Base-by-base conservation (phyloP, 352 stramenopile species). In the Phytopythium cucurbitacearum region DNA sequence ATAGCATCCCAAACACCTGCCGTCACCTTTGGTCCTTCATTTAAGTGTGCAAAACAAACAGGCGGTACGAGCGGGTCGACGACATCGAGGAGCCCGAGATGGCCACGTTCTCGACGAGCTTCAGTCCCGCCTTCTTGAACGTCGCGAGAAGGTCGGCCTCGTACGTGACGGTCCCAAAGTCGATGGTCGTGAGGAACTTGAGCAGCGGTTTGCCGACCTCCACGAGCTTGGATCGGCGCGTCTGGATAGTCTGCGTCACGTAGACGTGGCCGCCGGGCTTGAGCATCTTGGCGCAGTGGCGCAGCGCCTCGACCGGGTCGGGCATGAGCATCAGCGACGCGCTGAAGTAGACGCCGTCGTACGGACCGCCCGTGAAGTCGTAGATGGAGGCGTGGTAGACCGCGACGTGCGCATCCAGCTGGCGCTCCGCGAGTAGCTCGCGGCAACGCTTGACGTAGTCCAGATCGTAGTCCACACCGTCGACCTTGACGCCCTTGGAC, bases 221-320 rank as follows among this genome's bases (percentile, higher is more conserved):
- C 40, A 83, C 72, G 47, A 91, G 43, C 59, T 66, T 76, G 41
- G 77, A 91, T 41, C 67, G 70, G 48, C 67, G 57, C 33, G 80
- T 91, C 71, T 97, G 91, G 71, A 96, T 96, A 33, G 91, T 97
- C 62, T 97, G 89, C 38, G 91, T 97, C 42, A 96, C 79, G 72
- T 95, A 96, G 34, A 97, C 69, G 4, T 53, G 59, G 10, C 85
- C 86, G 21, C 79, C 84, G 32, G 71, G 67, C 53, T 77, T 73
- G 7, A 96, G 61, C 62, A 96, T 89, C 37, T 48, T 47, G 7
- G 71, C 62, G 1, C 67, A 79, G 44, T 92, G 78, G 10, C 74
- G 61, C 21, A 97, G 76, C 48, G 91, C 91, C 51, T 79, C 64
- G 15, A 91, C 76, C 0, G 88, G 83, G 65, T 97, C 86, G 2